phyloP scores from a whole-genome alignment of 169 alveolate species.

The Plasmodium blacklocki region DNA sequence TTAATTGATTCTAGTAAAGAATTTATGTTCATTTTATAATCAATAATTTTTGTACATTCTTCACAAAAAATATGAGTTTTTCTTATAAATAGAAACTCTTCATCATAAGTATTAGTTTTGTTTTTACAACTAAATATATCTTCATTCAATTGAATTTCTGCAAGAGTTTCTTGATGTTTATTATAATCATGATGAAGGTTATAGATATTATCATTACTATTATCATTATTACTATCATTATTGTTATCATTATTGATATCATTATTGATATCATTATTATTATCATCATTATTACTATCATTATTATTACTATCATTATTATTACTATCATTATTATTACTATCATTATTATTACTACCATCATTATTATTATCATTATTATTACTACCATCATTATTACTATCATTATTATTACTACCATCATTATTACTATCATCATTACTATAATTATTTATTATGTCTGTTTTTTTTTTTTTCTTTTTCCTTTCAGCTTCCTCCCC shows the following conservation, averaged over 20 bases:
- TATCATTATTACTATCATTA: background rate
- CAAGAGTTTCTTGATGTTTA: no score
- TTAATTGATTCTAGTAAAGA: slow-evolving; percentile 18
- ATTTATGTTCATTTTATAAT: slow-evolving; percentile 18
- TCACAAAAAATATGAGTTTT: slow-evolving; percentile 65
- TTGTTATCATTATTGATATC: background rate
- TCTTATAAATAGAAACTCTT: slow-evolving; percentile 36
- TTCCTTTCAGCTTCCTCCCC: background rate
- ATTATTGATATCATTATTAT: background rate
- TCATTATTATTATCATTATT: background rate
- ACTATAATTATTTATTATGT: background rate
- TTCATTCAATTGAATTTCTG: background rate
- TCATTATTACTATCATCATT: background rate
- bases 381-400: background rate
- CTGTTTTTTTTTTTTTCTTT: background rate
- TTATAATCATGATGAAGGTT: background rate
- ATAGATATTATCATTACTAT: background rate
- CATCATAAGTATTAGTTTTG: background rate
- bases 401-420: background rate
- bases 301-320: background rate
- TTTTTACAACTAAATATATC: no score
- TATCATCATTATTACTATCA: background rate
- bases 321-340: background rate
- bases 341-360: background rate
- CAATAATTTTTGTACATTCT: slow-evolving; percentile 29